Percentiles rank a stretch among this genome's conserved stretches.
These are phyloP conservation scores for Capsicum pubescens DNA, from an alignment of 257 asterid species.

Conservation along the genomic window DNA sequence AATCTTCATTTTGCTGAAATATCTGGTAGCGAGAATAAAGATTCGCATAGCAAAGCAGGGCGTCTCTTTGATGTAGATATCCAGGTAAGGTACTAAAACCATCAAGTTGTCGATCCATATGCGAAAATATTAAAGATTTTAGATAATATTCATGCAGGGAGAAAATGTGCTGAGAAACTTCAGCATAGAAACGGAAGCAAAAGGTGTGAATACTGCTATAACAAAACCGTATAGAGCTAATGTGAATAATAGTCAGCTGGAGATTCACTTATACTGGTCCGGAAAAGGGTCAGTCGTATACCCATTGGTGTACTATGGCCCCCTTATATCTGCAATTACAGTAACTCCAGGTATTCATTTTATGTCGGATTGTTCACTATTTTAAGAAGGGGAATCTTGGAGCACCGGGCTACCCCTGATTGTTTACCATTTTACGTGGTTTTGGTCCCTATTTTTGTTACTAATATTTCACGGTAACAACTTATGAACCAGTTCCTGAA, in stretches of 20 bases:
- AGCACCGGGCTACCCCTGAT: background rate
- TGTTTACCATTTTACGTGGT: background rate
- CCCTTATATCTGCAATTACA: conserved; percentile 38
- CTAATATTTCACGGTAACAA: background rate
- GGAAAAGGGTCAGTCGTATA: conserved; percentile 31
- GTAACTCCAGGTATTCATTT: conserved; percentile 36
- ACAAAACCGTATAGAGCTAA: background rate
- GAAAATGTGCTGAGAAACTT: background rate
- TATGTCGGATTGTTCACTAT: background rate
- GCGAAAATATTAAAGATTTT: background rate
- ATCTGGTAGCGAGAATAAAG: background rate
- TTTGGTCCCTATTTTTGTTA: background rate
- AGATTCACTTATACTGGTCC: conserved; percentile 43
- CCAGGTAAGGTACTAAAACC: conserved; percentile 30
- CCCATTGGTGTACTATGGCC: conserved; percentile 24
- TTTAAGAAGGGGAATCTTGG: background rate
- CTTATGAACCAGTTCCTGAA: conserved; percentile 20
- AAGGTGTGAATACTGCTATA: background rate
- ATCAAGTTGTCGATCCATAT: background rate
- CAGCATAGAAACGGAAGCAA: conserved; percentile 30
- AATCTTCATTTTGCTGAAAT: conserved; percentile 42
- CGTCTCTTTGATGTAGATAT: conserved; percentile 38
- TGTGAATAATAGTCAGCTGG: conserved; percentile 15
- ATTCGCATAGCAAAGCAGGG: background rate
- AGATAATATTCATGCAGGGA: conserved; percentile 18